Base-by-base conservation (phyloP, 805 yeast genomes). In the Lipomyces japonicus region DNA sequence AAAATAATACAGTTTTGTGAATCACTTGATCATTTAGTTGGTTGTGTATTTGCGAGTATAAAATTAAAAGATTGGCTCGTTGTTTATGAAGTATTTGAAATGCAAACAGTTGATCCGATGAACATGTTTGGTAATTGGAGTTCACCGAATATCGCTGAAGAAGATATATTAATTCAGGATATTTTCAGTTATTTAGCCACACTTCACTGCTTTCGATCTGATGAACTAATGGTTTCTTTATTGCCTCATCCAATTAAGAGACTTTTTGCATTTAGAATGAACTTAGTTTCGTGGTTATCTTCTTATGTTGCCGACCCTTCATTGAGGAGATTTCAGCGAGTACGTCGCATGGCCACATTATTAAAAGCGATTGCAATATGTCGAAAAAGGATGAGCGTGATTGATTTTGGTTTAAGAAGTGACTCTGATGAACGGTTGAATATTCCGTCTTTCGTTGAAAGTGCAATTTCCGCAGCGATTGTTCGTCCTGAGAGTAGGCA, bases 391-490 rank as follows among this genome's bases (percentile, higher is more conserved):
- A 89, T 88, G 90, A 68, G 71, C 22, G 66, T 72, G 16, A 66
- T 76, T 22, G 78, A 76, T 16, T 48, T 52, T 19, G 48, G 50
- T 4, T 12, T 37, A 7, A 32, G 39, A 10, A 25, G 30, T 10
- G 52, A 48, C 18, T 39, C 41, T 5, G 46, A 44, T 16, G 50
- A 35, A 25, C 49, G 40, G 34, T 43, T 47, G 50, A 47, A 39
- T 16, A 76, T 90, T 18, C 96, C 97, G 3, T 84, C 95, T 1
- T 83, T 89, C 64, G 74, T 91, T 47, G 97, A 91, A 65, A 74
- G 89, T 2, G 86, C 93, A 12, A 71, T 90, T 31, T 72, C 78
- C 0, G 79, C 84, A 58, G 87, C 89, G 1, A 76, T 90, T 16
- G 71, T 86, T 28, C 75, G 91, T 1, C 96, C 96, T 0, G 93